Evolutionary conservation across 352 stramenopile species (phyloP), one percentile per base, ranked within the genome.

Genomic region (Phytopythium helicoides): DNA sequence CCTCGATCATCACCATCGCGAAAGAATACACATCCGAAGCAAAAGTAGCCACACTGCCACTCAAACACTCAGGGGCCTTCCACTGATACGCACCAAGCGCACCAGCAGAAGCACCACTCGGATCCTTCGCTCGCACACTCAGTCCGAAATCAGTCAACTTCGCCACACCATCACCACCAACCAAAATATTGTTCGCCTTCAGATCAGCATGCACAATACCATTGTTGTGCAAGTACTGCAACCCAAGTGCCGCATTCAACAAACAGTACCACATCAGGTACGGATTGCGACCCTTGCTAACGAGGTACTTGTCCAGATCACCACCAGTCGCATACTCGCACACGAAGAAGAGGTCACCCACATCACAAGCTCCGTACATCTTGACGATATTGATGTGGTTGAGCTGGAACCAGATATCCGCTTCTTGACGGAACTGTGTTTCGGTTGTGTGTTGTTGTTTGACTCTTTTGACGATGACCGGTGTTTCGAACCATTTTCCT

Each of bases 341-440:
- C 22, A 71, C 49, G 54, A 71, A 71, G 62, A 67, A 72, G 18
- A 54, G 63, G 22, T 68, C 52, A 16, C 59, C 63, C 18, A 72
- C 58, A 19, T 72, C 54, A 15, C 60, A 68, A 0, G 59, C 63
- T n/a, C 63, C 63, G 35, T 66, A 72, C 6, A 72, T 54, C 35
- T 68, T 60, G 19, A 72, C 54, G 23, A 72, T 50, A 47, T 72
- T 58, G 7, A 58, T 59, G 36, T 72, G 58, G 16, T 62, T 65
- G 6, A 71, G 52, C 51, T 54, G 35, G 25, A 58, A 58, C 59
- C 63, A 72, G 37, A 68, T 61, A 53, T 51, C 60, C 22, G 64
- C 35, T 50, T 72, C 63, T 14, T 62, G 42, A 19, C 62, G 57
- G 26, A 72, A 72, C 16, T 41, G 36, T 1, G 2, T 2, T 18